Percentiles rank a stretch among this genome's conserved stretches.
phyloP scores from a whole-genome alignment of 2,329 filamentous ascomycete genomes.

The Phialophora macrospora region DNA sequence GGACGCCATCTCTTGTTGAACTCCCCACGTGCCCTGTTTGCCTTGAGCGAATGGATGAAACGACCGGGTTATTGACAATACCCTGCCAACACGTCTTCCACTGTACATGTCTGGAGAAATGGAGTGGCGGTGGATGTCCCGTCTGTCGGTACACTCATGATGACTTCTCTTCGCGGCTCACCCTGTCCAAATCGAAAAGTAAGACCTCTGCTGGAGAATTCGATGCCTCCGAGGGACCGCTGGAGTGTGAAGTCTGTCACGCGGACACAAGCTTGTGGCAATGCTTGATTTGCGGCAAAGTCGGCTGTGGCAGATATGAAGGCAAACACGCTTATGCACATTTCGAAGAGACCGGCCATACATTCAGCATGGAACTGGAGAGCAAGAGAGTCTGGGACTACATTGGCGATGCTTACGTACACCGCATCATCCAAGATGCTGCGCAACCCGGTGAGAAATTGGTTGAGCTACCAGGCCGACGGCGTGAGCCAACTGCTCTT shows the following conservation, averaged over 20 bases:
- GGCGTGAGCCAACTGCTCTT: slow-evolving; percentile 58
- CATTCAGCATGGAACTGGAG: slow-evolving; percentile 88
- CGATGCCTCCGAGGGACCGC: slow-evolving; percentile 59
- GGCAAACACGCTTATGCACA: slow-evolving; percentile 90
- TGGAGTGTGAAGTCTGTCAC: slow-evolving; percentile 78
- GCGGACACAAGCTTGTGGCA: slow-evolving; percentile 87
- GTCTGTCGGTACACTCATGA: slow-evolving; percentile 89
- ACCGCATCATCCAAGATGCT: slow-evolving; percentile 82
- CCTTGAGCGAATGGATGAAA: slow-evolving; percentile 97
- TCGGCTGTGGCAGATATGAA: slow-evolving; percentile 94
- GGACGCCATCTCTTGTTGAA: slow-evolving; percentile 84
- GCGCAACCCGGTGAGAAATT: slow-evolving; percentile 76
- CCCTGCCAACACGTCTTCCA: slow-evolving; percentile 98
- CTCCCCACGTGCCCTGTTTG: slow-evolving; percentile 96
- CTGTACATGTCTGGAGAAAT: slow-evolving; percentile 93
- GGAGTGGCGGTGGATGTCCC: slow-evolving; percentile 91
- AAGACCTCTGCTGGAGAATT: slow-evolving; percentile 45
- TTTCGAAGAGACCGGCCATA: slow-evolving; percentile 86
- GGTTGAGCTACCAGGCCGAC: slow-evolving; percentile 69
- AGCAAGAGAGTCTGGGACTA: slow-evolving; percentile 99
- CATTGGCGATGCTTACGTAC: slow-evolving; percentile 91
- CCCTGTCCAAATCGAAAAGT: slow-evolving; percentile 34
- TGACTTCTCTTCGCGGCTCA: slow-evolving; percentile 49
- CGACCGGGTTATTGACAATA: slow-evolving; percentile 90
- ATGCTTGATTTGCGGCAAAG: slow-evolving; percentile 88